phyloP scores from a whole-genome alignment of 179 eudicot genomes.

The Corrigiola litoralis region DNA sequence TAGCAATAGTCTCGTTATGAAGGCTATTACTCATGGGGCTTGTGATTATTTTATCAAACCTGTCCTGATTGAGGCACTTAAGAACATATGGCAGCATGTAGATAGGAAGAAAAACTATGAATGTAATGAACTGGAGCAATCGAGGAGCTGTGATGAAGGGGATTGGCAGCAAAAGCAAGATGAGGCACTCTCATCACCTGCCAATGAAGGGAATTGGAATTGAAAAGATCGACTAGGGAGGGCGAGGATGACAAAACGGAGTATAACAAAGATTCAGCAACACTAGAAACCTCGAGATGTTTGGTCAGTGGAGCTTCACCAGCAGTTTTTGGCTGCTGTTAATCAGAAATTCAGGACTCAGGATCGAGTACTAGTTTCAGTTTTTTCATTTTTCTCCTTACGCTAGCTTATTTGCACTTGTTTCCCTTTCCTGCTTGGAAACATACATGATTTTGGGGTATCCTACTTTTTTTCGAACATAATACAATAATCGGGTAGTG shows the following conservation, averaged over 20 bases:
- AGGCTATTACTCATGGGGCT: conserved; percentile 73
- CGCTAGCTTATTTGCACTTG: no score
- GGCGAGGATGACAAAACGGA: conserved; percentile 48
- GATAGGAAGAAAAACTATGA: conserved; percentile 59
- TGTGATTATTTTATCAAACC: conserved; percentile 80
- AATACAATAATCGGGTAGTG: no score
- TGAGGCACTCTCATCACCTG: background rate
- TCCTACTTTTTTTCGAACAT: no score
- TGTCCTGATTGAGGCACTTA: conserved; percentile 67
- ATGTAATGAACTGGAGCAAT: no score
- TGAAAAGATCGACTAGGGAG: conserved; percentile 60
- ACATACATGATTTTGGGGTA: no score
- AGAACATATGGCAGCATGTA: conserved; percentile 93
- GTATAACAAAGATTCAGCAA: conserved; percentile 45
- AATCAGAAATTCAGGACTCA: no score
- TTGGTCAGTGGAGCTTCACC: conserved; percentile 87
- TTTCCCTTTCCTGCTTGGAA: no score
- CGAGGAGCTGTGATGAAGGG: no score
- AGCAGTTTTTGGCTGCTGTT: conserved; percentile 86
- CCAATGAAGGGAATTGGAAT: conserved; percentile 26
- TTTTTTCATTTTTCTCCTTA: no score
- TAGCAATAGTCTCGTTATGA: conserved; percentile 66
- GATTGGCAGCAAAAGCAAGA: background rate
- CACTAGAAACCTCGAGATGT: conserved; percentile 77
- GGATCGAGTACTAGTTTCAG: no score